These are phyloP conservation scores for Pistacia integerrima DNA, from an alignment of 345 rosid genomes.

Conservation along the genomic window DNA sequence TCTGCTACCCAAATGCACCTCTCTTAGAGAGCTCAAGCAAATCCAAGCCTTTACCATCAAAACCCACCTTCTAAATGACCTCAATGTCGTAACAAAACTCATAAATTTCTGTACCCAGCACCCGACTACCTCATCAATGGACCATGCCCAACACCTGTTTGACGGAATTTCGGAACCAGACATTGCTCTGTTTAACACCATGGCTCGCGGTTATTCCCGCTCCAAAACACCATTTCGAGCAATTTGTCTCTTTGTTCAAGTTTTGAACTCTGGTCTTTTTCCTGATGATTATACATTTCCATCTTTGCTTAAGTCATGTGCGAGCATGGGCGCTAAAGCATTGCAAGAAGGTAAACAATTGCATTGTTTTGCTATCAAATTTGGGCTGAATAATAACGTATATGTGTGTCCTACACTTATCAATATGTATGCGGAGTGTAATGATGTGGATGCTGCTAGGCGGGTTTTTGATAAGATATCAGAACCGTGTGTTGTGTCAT, in stretches of 20 bases:
- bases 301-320: conserved; percentile 64
- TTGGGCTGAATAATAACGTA: conserved; percentile 47
- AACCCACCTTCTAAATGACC: conserved; percentile 53
- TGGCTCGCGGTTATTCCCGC: conserved; percentile 72
- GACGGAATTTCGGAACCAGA: conserved; percentile 57
- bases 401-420: conserved; percentile 72
- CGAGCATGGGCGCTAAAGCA: conserved; percentile 38
- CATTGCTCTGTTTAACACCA: conserved; percentile 56
- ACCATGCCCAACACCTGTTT: conserved; percentile 62
- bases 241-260: conserved; percentile 41
- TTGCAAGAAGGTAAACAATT: conserved; percentile 61
- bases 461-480: conserved; percentile 54
- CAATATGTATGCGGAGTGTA: conserved; percentile 67
- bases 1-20: conserved; percentile 51
- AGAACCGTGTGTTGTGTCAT: conserved; percentile 70
- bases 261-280: conserved; percentile 45
- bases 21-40: conserved; percentile 63
- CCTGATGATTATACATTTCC: conserved; percentile 73
- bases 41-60: conserved; percentile 68
- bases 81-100: conserved; percentile 52
- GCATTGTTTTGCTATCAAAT: conserved; percentile 55
- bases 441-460: conserved; percentile 62
- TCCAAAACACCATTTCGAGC: conserved; percentile 41
- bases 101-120: conserved; percentile 55
- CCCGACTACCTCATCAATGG: conserved; percentile 44